phyloP scores from a whole-genome alignment of 805 yeast genomes.

The Sugiyamaella marilandica region DNA sequence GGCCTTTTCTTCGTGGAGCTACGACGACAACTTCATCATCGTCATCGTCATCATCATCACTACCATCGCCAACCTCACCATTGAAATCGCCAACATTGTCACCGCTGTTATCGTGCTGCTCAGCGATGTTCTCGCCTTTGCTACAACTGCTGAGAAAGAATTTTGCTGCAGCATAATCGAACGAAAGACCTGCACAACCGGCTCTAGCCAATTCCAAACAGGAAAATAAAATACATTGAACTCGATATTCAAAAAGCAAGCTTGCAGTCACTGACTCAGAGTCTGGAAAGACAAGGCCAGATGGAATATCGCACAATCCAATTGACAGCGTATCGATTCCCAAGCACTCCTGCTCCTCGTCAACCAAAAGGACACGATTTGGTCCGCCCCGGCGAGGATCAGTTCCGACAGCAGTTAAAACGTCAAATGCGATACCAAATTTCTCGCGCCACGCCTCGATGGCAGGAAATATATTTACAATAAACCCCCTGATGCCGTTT shows the following conservation, averaged over 20 bases:
- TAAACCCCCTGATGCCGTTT: background rate
- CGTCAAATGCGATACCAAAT: slow-evolving; percentile 15
- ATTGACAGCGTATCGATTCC: slow-evolving; percentile 12
- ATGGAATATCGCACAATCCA: slow-evolving; percentile 16
- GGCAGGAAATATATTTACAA: background rate
- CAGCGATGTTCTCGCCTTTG: no score
- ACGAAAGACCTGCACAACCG: background rate
- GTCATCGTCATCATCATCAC: slow-evolving; percentile 8
- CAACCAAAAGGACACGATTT: slow-evolving; percentile 3
- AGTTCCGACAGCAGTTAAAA: slow-evolving; percentile 12
- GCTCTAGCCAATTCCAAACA: slow-evolving; percentile 11
- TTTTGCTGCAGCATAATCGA: background rate
- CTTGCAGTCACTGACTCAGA: background rate
- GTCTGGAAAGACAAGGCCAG: slow-evolving; percentile 5
- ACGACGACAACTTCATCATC: slow-evolving; percentile 11
- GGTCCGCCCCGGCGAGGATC: slow-evolving; percentile 3
- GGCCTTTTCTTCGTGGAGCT: background rate
- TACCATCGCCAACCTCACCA: background rate
- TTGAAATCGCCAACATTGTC: no score
- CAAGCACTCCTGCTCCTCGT: slow-evolving; percentile 18
- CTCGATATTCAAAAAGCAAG: slow-evolving; percentile 2
- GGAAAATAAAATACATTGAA: slow-evolving; percentile 15
- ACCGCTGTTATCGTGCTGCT: no score
- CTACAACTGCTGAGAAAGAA: background rate
- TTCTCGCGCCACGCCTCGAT: slow-evolving; percentile 1